Conservation (phyloP, 257 asterid species). For the Plantago elongata region DNA sequence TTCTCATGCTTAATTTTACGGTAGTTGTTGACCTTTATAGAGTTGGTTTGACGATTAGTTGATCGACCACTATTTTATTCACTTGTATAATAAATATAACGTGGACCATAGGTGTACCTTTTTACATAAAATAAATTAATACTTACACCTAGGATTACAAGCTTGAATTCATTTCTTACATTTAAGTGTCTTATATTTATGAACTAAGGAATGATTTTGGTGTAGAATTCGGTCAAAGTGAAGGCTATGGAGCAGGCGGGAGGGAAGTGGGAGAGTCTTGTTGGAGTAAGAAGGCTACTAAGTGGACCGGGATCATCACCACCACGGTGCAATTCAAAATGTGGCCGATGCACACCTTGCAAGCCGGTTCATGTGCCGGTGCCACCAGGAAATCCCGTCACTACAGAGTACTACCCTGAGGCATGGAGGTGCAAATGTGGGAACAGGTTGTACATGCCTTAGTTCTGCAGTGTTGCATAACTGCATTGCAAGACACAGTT, state of each 20-base stretch:
- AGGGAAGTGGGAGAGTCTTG: background rate
- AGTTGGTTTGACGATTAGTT: too few relatives aligned
- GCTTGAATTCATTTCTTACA: too few relatives aligned
- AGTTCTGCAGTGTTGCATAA: conserved; percentile 1
- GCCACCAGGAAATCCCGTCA: conserved; percentile 52
- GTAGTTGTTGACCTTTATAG: too few relatives aligned
- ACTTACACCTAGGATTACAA: too few relatives aligned
- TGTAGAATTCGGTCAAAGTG: conserved; percentile 4
- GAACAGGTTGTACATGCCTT: conserved; percentile 49
- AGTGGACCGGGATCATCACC: conserved; percentile 55
- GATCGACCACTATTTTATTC: too few relatives aligned
- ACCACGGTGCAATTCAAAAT: conserved; percentile 50
- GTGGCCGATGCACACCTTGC: conserved; percentile 60
- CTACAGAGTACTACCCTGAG: conserved; percentile 52
- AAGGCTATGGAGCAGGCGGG: background rate
- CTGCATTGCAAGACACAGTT: background rate
- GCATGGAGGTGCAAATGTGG: conserved; percentile 69
- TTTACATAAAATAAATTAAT: too few relatives aligned
- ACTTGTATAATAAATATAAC: too few relatives aligned
- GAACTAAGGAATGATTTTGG: background rate
- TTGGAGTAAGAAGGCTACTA: conserved; percentile 33
- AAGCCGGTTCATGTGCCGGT: conserved; percentile 53
- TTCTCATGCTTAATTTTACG: too few relatives aligned
- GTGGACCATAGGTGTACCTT: too few relatives aligned
- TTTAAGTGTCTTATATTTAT: background rate